Conservation (phyloP, 2,329 filamentous ascomycete species). For the Pleoardoris graminearum region DNA sequence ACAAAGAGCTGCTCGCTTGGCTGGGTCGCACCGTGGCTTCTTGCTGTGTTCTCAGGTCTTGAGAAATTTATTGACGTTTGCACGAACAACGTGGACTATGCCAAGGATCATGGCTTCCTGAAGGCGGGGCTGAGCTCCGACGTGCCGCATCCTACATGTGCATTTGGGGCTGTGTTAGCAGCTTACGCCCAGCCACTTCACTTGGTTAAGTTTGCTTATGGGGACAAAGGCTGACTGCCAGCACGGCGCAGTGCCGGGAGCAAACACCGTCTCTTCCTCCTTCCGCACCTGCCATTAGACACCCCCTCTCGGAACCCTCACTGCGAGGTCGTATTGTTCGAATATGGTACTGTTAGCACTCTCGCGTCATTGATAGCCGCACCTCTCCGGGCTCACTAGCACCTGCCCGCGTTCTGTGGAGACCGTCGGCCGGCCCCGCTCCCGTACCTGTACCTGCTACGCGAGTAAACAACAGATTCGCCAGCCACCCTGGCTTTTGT, state of each 20-base stretch:
- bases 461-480: background rate
- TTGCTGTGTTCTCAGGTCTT: background rate
- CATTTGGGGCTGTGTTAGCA: slow-evolving; percentile 4
- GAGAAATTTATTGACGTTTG: background rate
- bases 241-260: background rate
- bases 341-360: background rate
- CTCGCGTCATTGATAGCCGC: slow-evolving; percentile 6
- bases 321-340: background rate
- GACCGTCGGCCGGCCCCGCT: slow-evolving; percentile 2
- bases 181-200: background rate
- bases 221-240: background rate
- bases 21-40: background rate
- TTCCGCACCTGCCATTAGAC: background rate
- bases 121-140: slow-evolving; percentile 4
- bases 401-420: background rate
- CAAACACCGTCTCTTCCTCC: background rate
- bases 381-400: slow-evolving; percentile 2
- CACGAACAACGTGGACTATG: background rate
- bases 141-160: background rate
- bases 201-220: background rate
- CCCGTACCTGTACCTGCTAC: background rate
- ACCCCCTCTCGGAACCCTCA: background rate
- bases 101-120: background rate
- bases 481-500: background rate
- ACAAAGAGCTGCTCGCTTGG: too few species aligned